These are phyloP conservation scores for Ogataea thermomethanolica DNA, from an alignment of 805 yeast genomes.

Conservation along the genomic window DNA sequence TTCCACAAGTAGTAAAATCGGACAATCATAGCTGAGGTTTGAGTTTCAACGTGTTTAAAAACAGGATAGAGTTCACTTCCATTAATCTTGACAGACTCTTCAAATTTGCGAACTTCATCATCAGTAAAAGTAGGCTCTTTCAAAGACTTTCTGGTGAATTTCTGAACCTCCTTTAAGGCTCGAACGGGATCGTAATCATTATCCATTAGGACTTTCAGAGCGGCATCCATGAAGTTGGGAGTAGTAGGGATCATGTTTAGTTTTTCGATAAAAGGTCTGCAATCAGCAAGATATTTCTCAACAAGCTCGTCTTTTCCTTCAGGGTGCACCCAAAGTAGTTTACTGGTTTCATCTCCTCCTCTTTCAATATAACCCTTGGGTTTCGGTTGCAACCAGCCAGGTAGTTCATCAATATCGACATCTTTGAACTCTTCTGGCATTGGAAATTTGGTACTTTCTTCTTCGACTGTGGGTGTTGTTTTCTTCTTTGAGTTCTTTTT, in stretches of 20 bases:
- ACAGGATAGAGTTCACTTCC: slow-evolving; percentile 83
- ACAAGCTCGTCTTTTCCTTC: slow-evolving; percentile 20
- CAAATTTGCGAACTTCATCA: slow-evolving; percentile 66
- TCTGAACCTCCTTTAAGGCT: slow-evolving; percentile 46
- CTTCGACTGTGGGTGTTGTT: slow-evolving; percentile 21
- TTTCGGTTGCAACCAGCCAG: slow-evolving; percentile 73
- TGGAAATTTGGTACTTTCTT: slow-evolving; percentile 20
- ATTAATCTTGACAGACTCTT: slow-evolving; percentile 63
- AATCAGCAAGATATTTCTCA: slow-evolving; percentile 52
- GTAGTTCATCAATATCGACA: slow-evolving; percentile 45
- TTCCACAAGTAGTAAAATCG: slow-evolving; percentile 91
- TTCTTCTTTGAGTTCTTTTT: slow-evolving; percentile 27
- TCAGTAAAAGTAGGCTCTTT: slow-evolving; percentile 73
- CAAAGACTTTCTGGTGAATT: slow-evolving; percentile 53
- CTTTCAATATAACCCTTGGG: slow-evolving; percentile 83
- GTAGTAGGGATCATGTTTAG: slow-evolving; percentile 57
- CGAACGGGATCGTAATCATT: slow-evolving; percentile 45
- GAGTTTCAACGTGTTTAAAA: slow-evolving; percentile 65
- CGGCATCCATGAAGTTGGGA: slow-evolving; percentile 80
- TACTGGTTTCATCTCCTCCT: slow-evolving; percentile 67
- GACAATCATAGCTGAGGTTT: slow-evolving; percentile 74
- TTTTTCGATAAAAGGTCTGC: slow-evolving; percentile 53
- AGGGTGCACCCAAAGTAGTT: slow-evolving; percentile 63
- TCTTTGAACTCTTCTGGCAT: slow-evolving; percentile 47
- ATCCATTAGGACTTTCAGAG: slow-evolving; percentile 53